Base-by-base conservation (phyloP, 768 basidiomycete genomes). In the Trichaptum fuscoviolaceum region DNA sequence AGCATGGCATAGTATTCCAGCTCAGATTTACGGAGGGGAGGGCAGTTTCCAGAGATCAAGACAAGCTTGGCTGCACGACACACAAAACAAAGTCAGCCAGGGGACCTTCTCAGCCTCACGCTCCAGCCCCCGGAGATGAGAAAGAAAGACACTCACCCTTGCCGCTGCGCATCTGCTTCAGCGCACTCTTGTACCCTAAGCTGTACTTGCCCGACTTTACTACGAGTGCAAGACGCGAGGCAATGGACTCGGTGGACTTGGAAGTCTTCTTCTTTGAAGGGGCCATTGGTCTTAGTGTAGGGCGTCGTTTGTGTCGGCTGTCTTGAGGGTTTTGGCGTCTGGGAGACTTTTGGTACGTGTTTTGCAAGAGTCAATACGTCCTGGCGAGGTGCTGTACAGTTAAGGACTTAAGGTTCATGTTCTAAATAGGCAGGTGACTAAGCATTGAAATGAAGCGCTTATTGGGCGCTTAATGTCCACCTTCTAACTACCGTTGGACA, bases 1-100 rank as follows among this genome's bases (percentile, higher is more conserved):
- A 99, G 86, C 96, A 97, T 97, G 82, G 95, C 97, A 77, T 99
- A 99, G 85, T 99, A 99, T 84, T 99, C 97, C 67, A 99, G 86
- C 85, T 99, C 97, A 68, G 96, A 98, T 80, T 97, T 97, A 80
- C 97, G 94, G 69, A 99, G 88, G 69, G 97, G 97, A 67, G 97
- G 97, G 83, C 95, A 97, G 84, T 99, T 99, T 72, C 95, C 96
- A 74, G 96, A 95, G 76, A 99, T 97, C 79, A 99, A 83, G 76
- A 99, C 91, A 72, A 99, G 93, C 83, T 97, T 99, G 80, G 96
- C 96, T 99, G 76, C 65, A 64, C 52, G 36, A 42, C 42, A 64
- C 26, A 58, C 66, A 18, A 18, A 69, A 72, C 63, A 73, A 64
- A 9, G 80, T 94, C 77, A 94, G 92, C 81, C 79, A 80, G 91